A percentile compares a stretch with the other conserved stretches of the same genome.
These are phyloP conservation scores for Fagopyrum homotropicum DNA, from an alignment of 148 eudicot genomes.

Conservation along the genomic window DNA sequence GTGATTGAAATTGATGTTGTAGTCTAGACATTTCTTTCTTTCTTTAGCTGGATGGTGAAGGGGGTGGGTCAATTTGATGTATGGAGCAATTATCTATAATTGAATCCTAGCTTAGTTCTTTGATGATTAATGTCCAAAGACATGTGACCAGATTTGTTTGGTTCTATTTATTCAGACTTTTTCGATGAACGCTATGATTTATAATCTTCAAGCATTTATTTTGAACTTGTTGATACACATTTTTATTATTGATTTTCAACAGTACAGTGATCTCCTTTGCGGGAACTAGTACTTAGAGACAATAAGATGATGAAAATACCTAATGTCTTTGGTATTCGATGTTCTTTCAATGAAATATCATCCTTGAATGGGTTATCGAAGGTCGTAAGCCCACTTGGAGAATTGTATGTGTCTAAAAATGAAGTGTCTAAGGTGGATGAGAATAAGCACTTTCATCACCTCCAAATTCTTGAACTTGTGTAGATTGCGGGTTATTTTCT, in stretches of 20 bases:
- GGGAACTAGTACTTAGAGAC: conserved; percentile 93
- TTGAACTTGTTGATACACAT: neutral
- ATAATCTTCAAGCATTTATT: neutral
- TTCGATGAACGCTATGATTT: neutral
- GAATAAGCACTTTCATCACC: conserved; percentile 72
- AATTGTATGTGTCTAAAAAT: conserved; percentile 88
- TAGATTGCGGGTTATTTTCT: conserved; percentile 60
- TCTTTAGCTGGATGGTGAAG: too few species aligned
- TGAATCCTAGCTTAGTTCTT: too few species aligned
- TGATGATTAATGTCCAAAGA: too few species aligned
- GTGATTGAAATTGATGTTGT: too few species aligned
- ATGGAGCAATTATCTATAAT: too few species aligned
- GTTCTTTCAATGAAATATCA: conserved; percentile 86
- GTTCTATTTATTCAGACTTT: too few species aligned
- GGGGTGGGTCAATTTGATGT: too few species aligned
- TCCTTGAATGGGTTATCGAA: conserved; percentile 68
- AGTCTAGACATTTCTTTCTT: too few species aligned
- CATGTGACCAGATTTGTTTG: too few species aligned
- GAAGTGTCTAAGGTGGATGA: conserved; percentile 90
- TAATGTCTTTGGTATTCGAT: conserved; percentile 75
- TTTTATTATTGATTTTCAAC: neutral
- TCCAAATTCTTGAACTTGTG: conserved; percentile 96
- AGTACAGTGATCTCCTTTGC: conserved; percentile 20
- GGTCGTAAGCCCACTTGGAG: conserved; percentile 65
- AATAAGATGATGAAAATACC: conserved; percentile 79